Evolutionary conservation across 2,329 filamentous ascomycete genomes (phyloP), one percentile per base, ranked within the genome.

Genomic region (Aureobasidium sp.): DNA sequence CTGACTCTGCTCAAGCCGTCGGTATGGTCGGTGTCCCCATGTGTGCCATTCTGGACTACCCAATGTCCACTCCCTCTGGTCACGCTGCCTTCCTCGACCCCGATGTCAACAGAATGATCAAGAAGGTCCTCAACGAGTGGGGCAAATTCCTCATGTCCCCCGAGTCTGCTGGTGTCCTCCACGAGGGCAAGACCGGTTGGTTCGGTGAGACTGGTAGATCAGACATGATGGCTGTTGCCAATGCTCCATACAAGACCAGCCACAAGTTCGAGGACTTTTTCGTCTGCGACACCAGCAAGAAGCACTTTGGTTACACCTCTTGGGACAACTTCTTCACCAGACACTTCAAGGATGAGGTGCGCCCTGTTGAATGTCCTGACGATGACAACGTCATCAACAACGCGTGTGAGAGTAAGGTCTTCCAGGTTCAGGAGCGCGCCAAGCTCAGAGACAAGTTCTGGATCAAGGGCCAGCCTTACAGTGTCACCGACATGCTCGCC

Each of bases 241-340:
- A 72, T 58, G 68, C 65, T 5, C 65, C 70, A 1, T 66, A 64
- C 62, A 64, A 66, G 44, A 71, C 68, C 10, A 50, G 62, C 5
- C 58, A 69, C 63, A 66, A 63, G 17, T 73, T 73, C 65, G 70
- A 86, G 62, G 78, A 87, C 20, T 78, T 87, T 68, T 88, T 82
- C 70, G 66, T 80, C 20, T 88, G 86, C 69, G 82, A 88, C 46
- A 79, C 84, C 0, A 72, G 69, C 0, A 76, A 77, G 5, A 73
- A 80, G 66, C 70, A 85, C 68, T 79, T 83, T 65, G 86, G 87
- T 20, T 89, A 78, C 75, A 82, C 78, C 62, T 87, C 84, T 0
- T 89, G 87, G 87, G 87, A 90, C 63, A 76, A 84, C 68, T 90
- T 89, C 75, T 89, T 90, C 74, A 87, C 84, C 0, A 80, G 87